Evolutionary conservation across 2,329 filamentous ascomycete genomes (phyloP), one percentile per base, ranked within the genome.

Genomic region (Tetracladium maxilliforme): DNA sequence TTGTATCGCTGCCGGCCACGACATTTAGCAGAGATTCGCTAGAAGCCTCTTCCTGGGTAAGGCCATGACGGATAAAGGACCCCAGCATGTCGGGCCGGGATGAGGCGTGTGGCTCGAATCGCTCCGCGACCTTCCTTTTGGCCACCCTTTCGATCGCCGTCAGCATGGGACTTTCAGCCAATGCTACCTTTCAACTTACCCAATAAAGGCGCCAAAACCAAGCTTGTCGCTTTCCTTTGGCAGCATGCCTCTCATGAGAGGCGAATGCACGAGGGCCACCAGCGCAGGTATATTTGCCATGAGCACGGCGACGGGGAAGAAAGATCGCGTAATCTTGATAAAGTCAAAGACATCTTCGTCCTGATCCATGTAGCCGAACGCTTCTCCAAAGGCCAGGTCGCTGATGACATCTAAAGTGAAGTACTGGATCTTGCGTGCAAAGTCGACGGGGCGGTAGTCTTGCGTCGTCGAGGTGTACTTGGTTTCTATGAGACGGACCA

Each of bases 1-100:
- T 67, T 1, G 64, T 70, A 31, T 72, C 67, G 1, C 63, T 64
- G 4, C 67, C 68, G 5, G 65, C 66, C 5, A 66, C 48, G 20
- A 54, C 54, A 22, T 25, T 36, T 27, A 36, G 13, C 3, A 22
- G 22, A 18, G 23, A 25, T 13, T 41, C 31, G 24, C 33, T 27
- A n/a, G 19, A 20, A 10, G 14, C 22, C 24, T 37, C 33, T 19
- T 14, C 29, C 22, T 34, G 24, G 25, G 32, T 14, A 11, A 42
- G 18, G 13, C 52, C 53, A 30, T 58, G 52, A 8, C 48, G 47
- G 27, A 65, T 51, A 36, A 66, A 65, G 1, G 57, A 55, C 5
- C 52, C 54, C 6, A 69, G 49, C 63, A 69, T 69, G 33, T 69
- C 64, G 6, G 46, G 47, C 11, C 55, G 49, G 1, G 48, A 47